Base-by-base conservation (phyloP, 2,329 filamentous ascomycete species). In the Lecanicillium sp. region DNA sequence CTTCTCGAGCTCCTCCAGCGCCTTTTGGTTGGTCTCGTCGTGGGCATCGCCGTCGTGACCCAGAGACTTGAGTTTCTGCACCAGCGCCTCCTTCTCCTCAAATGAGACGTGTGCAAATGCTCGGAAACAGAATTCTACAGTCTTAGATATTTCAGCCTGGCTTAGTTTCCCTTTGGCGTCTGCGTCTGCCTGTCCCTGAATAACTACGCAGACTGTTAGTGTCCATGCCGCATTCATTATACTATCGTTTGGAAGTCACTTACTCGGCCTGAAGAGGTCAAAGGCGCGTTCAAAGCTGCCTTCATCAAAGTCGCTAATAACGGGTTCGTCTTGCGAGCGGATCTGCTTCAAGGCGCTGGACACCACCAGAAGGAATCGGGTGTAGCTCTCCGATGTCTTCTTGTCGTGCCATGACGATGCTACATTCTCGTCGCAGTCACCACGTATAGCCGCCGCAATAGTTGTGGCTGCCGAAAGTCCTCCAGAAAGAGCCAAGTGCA, bases 401-500 rank as follows among this genome's bases (percentile, higher is more conserved):
- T 57, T 59, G 0, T 55, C 54, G 46, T 72, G 68, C 71, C 61
- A 64, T 5, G 45, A 40, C n/a, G 53, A 54, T 0, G 64, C 66
- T 4, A 38, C 45, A 3, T 35, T 8, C 49, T 73, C 67, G 33
- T 49, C 44, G 29, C 48, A 55, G 7, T 72, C 50, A 2, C 64
- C 65, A 13, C 52, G 51, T 4, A 57, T 53, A 0, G 58, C 46
- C 0, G 68, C 66, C 4, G 48, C 47, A 14, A 72, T 69, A 0
- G 68, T 66, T 1, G 52, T 53, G 2, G 67, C 68, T 0, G 70
- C 68, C 1, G 68, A 65, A 0, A 74, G 56, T 4, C 53, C 68
- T 13, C 60, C 52, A 1, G 54, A 43, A 0, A 72, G 27, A 2
- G 69, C 69, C 1, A 72, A 50, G 43, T 72, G 68, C 3, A 67